Evolutionary conservation across 306 rosid species (phyloP).

Genomic region (Luffa acutangula): DNA sequence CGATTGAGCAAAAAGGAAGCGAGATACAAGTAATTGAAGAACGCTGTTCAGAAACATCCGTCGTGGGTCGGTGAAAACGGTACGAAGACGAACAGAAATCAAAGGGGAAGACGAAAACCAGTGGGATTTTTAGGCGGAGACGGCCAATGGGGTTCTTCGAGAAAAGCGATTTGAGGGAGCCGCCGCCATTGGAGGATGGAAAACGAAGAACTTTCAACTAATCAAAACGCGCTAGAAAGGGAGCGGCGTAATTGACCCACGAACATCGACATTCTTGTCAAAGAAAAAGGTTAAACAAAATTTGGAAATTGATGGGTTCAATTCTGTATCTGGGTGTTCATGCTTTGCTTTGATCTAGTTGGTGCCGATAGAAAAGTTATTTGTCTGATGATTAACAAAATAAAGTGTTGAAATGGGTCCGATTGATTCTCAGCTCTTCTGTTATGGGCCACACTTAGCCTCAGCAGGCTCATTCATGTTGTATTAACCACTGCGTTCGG

Average conservation of each 20-base stretch:
- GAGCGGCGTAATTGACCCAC: background rate
- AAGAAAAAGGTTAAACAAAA: background rate
- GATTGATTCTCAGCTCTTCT: background rate
- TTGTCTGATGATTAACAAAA: background rate
- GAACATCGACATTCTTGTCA: background rate
- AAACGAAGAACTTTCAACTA: background rate
- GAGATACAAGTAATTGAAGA: background rate
- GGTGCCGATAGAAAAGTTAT: background rate
- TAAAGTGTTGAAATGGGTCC: background rate
- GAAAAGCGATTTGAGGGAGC: background rate
- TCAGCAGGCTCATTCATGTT: background rate
- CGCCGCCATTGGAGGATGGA: conserved; percentile 4
- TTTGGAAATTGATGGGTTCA: background rate
- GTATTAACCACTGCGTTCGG: background rate
- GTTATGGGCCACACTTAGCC: background rate
- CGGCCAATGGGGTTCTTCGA: background rate
- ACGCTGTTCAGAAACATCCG: background rate
- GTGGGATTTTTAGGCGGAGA: background rate
- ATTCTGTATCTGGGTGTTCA: background rate
- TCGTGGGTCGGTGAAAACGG: background rate
- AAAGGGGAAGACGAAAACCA: background rate
- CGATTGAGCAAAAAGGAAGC: background rate
- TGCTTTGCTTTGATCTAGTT: background rate
- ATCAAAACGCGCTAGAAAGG: background rate
- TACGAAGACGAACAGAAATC: background rate